Evolutionary conservation across 2,329 filamentous ascomycete genomes (phyloP).

Genomic region (Colletotrichum noveboracense): DNA sequence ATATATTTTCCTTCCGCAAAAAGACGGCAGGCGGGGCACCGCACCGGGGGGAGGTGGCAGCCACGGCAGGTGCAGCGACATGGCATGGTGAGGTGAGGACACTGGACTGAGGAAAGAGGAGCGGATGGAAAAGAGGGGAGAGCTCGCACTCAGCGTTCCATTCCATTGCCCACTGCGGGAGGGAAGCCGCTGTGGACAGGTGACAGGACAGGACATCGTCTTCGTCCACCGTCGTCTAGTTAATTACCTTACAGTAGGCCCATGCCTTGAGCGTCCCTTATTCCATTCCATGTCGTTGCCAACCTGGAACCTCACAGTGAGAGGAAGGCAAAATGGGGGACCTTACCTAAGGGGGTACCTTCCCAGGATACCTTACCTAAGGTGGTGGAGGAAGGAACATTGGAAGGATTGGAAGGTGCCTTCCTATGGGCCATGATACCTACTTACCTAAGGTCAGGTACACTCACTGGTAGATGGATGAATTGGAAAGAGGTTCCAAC

Average conservation of each 20-base stretch:
- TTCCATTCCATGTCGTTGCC: not conserved
- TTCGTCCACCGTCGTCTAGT: not conserved
- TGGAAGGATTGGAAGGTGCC: not conserved
- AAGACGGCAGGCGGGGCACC: not conserved
- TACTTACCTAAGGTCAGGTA: not conserved
- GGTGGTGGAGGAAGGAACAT: not conserved
- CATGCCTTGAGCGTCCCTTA: not conserved
- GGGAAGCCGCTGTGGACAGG: not conserved
- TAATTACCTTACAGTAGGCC: not conserved
- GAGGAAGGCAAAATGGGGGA: not conserved
- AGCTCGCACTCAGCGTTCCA: not conserved
- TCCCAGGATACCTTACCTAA: not conserved
- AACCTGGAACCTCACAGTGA: not conserved
- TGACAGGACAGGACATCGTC: not conserved
- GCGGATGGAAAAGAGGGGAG: slow-evolving; percentile 19
- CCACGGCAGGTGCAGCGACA: not conserved
- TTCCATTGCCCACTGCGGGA: not conserved
- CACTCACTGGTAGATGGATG: not conserved
- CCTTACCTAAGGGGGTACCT: not conserved
- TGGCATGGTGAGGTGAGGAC: not conserved
- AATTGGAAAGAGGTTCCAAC: not conserved
- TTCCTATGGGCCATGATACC: not conserved
- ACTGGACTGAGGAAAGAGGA: not conserved
- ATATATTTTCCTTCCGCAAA: not conserved
- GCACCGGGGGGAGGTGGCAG: not conserved